A percentile compares a stretch with the other conserved stretches of the same genome.
Evolutionary conservation across 1,284 basidiomycete genomes (phyloP).

Genomic region (Leccinum insigne): DNA sequence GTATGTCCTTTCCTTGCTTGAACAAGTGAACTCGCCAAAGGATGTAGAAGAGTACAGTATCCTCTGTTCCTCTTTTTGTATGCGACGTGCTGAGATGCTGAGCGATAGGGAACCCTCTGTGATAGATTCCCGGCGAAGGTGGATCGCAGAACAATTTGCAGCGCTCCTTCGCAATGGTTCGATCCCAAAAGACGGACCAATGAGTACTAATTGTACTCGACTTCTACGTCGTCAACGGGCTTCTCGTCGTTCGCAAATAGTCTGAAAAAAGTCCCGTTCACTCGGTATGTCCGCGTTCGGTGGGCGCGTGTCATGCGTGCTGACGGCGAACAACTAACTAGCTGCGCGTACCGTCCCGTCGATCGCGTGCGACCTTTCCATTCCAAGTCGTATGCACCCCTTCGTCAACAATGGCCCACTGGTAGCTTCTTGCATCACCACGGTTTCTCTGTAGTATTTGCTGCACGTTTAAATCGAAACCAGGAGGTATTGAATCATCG

Average conservation of each 20-base stretch:
- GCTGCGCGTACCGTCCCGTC: slow-evolving; percentile 60
- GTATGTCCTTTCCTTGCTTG: slow-evolving; percentile 77
- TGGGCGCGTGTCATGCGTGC: not conserved
- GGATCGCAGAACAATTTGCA: slow-evolving; percentile 89
- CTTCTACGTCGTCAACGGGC: slow-evolving; percentile 83
- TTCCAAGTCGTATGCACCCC: no score
- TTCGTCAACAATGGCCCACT: no score
- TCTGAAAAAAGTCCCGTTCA: slow-evolving; percentile 64
- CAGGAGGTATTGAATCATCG: no score
- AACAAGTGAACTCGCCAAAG: slow-evolving; percentile 55
- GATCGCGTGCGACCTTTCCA: no score
- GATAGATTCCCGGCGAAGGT: slow-evolving; percentile 61
- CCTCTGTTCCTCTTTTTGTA: slow-evolving; percentile 3
- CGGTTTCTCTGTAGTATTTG: no score
- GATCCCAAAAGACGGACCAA: slow-evolving; percentile 73
- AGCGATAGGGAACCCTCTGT: slow-evolving; percentile 46
- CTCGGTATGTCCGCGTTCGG: slow-evolving; percentile 44
- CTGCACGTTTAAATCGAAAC: no score
- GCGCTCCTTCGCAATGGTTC: slow-evolving; percentile 79
- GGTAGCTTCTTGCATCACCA: no score
- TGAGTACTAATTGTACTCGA: slow-evolving; percentile 56
- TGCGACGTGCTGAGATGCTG: slow-evolving; percentile 16
- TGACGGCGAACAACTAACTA: slow-evolving; percentile 5
- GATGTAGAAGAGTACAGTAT: slow-evolving; percentile 40
- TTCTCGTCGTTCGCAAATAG: slow-evolving; percentile 78